Evolutionary conservation across 257 asterid genomes (phyloP), one percentile per base, ranked within the genome.

Genomic region (Fraxinus excelsior): DNA sequence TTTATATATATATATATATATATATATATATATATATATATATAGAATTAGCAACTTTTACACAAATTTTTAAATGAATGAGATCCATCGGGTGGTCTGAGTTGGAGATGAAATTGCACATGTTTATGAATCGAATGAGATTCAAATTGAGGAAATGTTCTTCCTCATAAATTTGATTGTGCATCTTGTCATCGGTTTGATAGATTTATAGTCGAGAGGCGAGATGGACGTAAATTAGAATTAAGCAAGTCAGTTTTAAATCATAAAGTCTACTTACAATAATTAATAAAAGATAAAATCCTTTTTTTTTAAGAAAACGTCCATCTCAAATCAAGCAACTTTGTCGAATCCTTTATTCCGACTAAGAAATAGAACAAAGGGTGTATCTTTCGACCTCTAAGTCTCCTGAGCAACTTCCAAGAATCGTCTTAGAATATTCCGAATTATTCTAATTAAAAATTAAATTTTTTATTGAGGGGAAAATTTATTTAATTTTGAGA

Each of bases 51-150:
- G 46, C 46, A 13, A 49, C 58, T 46, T 46, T 46, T 49, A 14
- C 58, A 49, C 1, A 5, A 49, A 49, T 49, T 49, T 49, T 35
- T 5, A 35, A 35, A 35, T 35, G 1, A 0, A 1, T 49, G 56
- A 74, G 29, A 74, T 34, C 14, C 40, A 71, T 60, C 8, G 60
- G 37, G 77, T 35, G 35, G 58, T 37, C 56, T 74, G 7, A 56
- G 23, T 53, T 73, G 51, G 77, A 74, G 70, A 56, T 56, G 70
- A 6, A 32, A 73, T 53, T 51, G 69, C 53, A 53, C 11, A 3
- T 73, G 5, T 56, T 74, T 37, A 8, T 64, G 31, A 19, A 37
- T 28, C 16, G 21, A 66, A 42, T 13, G 5, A 11, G 29, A 42
- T 75, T 66, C 44, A 28, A 38, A 28, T 0, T 46, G 56, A 16